Evolutionary conservation across 371 early-diverging fungal species (phyloP).

Genomic region (Mortierella sp.): DNA sequence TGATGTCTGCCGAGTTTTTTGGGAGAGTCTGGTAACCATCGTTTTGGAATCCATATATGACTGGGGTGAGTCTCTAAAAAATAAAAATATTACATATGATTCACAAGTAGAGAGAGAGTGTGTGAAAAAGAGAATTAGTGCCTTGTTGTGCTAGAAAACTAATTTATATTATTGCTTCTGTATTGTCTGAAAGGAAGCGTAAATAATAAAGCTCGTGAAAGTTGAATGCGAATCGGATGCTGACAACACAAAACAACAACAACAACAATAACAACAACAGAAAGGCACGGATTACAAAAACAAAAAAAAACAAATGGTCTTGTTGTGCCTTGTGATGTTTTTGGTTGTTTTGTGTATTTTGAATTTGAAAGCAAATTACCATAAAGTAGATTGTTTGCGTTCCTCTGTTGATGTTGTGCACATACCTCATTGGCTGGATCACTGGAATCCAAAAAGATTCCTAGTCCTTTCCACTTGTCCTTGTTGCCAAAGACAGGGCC

Average conservation of each 20-base stretch:
- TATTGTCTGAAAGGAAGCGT: too few relatives aligned
- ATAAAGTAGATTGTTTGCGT: background rate
- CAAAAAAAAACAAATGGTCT: background rate
- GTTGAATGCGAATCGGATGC: background rate
- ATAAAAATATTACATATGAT: too few relatives aligned
- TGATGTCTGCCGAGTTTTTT: conserved; percentile 59
- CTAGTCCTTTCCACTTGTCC: conserved; percentile 81
- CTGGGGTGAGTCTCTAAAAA: conserved; percentile 36
- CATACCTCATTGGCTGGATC: conserved; percentile 65
- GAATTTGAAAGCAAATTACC: background rate
- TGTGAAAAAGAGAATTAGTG: conserved; percentile 1
- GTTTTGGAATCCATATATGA: conserved; percentile 76
- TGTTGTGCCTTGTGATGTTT: background rate
- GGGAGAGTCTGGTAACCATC: conserved; percentile 71
- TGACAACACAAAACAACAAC: background rate
- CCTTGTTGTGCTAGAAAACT: too few relatives aligned
- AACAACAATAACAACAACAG: background rate
- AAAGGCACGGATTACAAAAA: background rate
- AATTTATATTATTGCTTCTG: too few relatives aligned
- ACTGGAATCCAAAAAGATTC: conserved; percentile 78
- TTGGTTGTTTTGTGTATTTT: background rate
- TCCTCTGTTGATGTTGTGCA: background rate
- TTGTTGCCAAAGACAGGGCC: conserved; percentile 81
- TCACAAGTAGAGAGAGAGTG: background rate
- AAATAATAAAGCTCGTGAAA: too few relatives aligned